phyloP scores from a whole-genome alignment of 1,139 yeast genomes.

The Eremothecium cymbalariae region DNA sequence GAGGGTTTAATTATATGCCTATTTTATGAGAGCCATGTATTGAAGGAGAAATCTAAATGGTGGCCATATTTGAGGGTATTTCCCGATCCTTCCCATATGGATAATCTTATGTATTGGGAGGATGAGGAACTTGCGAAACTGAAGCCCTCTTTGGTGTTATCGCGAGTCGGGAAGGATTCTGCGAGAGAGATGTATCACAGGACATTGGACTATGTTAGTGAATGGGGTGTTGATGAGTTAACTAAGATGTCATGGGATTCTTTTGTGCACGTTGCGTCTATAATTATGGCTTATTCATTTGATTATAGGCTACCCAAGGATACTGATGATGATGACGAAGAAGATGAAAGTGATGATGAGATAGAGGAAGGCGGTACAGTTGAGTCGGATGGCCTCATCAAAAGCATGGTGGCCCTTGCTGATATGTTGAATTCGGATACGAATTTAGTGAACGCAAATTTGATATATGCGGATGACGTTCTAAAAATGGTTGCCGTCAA shows the following conservation, averaged over 20 bases:
- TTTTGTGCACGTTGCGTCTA: conserved; percentile 64
- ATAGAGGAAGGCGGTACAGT: conserved; percentile 35
- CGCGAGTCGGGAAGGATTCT: conserved; percentile 60
- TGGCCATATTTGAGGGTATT: conserved; percentile 59
- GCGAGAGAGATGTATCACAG: conserved; percentile 54
- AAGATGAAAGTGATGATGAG: conserved; percentile 31
- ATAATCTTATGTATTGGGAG: conserved; percentile 76
- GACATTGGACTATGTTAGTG: conserved; percentile 12
- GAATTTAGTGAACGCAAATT: conserved; percentile 63
- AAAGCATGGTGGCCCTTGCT: conserved; percentile 90
- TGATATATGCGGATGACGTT: conserved; percentile 41
- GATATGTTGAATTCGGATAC: conserved; percentile 87
- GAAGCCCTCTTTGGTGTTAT: conserved; percentile 61
- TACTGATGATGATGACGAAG: conserved; percentile 26
- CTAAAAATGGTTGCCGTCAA: conserved; percentile 67
- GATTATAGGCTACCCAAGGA: conserved; percentile 42
- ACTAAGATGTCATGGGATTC: conserved; percentile 41
- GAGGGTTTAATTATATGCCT: conserved; percentile 62
- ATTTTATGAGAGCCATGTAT: conserved; percentile 44
- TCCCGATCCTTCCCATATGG: conserved; percentile 44
- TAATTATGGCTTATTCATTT: conserved; percentile 61
- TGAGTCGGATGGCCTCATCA: conserved; percentile 42
- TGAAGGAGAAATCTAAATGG: conserved; percentile 51
- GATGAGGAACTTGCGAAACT: conserved; percentile 41
- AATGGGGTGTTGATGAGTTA: conserved; percentile 9